Evolutionary conservation across 805 yeast genomes (phyloP).

Genomic region (Cyberlindnera xylosilytica): DNA sequence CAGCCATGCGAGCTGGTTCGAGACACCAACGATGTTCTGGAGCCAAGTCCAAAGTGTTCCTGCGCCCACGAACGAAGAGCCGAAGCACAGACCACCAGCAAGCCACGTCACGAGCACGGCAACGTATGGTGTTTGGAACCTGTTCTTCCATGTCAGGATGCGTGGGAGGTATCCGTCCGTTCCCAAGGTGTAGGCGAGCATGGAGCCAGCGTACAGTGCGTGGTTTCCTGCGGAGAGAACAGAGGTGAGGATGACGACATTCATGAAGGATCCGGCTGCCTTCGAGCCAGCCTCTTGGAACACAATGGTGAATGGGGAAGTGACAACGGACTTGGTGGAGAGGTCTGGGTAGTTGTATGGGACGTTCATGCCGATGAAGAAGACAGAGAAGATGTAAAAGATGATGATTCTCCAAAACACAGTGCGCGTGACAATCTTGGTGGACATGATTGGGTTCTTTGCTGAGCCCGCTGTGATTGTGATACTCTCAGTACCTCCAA

Average conservation of each 20-base stretch:
- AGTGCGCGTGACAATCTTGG: slow-evolving; percentile 51
- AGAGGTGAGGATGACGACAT: slow-evolving; percentile 57
- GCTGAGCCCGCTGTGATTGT: slow-evolving; percentile 59
- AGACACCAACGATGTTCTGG: slow-evolving; percentile 50
- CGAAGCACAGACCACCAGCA: slow-evolving; percentile 57
- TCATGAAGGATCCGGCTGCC: slow-evolving; percentile 57
- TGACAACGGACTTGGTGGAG: slow-evolving; percentile 55
- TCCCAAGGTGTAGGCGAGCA: slow-evolving; percentile 51
- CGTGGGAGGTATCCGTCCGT: slow-evolving; percentile 50
- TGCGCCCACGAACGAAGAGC: slow-evolving; percentile 52
- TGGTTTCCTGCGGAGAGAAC: slow-evolving; percentile 48
- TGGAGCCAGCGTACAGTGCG: slow-evolving; percentile 51
- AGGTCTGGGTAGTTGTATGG: slow-evolving; percentile 46
- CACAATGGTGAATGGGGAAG: slow-evolving; percentile 65
- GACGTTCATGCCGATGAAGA: slow-evolving; percentile 49
- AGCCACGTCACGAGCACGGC: slow-evolving; percentile 50
- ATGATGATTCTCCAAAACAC: slow-evolving; percentile 54
- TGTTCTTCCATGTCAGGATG: slow-evolving; percentile 39
- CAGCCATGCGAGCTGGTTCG: slow-evolving; percentile 51
- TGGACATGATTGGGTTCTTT: slow-evolving; percentile 48
- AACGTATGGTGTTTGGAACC: slow-evolving; percentile 46
- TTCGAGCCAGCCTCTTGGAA: slow-evolving; percentile 61
- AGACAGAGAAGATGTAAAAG: slow-evolving; percentile 45
- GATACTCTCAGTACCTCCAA: slow-evolving; percentile 56
- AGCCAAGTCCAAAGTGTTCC: slow-evolving; percentile 54